Evolutionary conservation across 129 eudicot genomes (phyloP), one percentile per base, ranked within the genome.

Genomic region (Flaveria bidentis): DNA sequence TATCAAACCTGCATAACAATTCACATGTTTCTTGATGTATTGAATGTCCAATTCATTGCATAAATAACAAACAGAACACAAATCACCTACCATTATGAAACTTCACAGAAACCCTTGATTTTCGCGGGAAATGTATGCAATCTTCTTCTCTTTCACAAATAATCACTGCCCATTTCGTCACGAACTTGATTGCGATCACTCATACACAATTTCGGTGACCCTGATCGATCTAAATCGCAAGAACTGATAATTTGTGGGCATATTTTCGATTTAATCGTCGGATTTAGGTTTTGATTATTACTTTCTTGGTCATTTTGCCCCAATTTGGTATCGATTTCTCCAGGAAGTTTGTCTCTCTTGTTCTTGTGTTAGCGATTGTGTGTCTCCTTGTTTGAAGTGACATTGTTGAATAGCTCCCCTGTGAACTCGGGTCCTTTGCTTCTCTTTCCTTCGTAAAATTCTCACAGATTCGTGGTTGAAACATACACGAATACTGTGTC

Each of bases 381-480:
- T 63, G 78, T 76, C 18, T 77, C 78, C 69, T 76, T 52, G 81
- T 49, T 68, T 81, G 76, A 68, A 68, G 81, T 76, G 82, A 65
- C 85, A 82, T 77, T 72, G 85, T 72, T 77, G 36, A 71, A 72
- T 53, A 45, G 75, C 78, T 77, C 69, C 80, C 76, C 79, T 76
- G 72, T 71, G 69, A 58, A 63, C 17, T 73, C 79, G 82, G 77
- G 42, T 67, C 57, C 55, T 20, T n/a, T 51, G 41, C 11, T 30
- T 71, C 75, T 71, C 75, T 71, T 50, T 77, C 72, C 33, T 17
- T 79, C 52, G 79, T 71, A 57, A 66, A 69, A 70, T 76, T 76
- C 28, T 82, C 81, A 69, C 53, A 62, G 81, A 82, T 74, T 82
- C 67, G 78, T 82, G 85, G 85, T 53, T 49, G 63, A 81, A 72